Percentiles rank a stretch among this genome's conserved stretches.
phyloP scores from a whole-genome alignment of 139 green algal species.

The Edaphochlamys debaryana region DNA sequence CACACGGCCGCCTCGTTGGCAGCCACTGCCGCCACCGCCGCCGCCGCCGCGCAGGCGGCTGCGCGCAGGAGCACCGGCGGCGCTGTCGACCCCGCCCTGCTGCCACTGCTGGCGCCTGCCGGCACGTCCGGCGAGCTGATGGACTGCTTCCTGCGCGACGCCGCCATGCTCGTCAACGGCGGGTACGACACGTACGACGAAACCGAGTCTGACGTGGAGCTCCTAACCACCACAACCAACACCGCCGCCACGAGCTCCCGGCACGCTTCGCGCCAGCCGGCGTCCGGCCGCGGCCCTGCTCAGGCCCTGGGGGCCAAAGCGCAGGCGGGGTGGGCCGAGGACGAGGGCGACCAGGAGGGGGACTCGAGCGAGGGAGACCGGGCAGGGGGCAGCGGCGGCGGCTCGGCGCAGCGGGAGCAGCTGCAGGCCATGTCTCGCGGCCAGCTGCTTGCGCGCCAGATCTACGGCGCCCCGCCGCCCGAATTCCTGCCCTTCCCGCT shows the following conservation, averaged over 20 bases:
- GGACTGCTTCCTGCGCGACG: conserved; percentile 20
- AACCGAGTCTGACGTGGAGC: not conserved
- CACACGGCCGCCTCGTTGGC: conserved; percentile 3
- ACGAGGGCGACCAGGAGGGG: not conserved
- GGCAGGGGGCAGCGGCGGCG: not conserved
- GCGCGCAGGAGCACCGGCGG: too few species aligned
- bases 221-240: too few species aligned
- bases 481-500: too few species aligned
- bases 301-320: not conserved
- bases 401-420: not conserved
- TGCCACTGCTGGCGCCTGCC: not conserved
- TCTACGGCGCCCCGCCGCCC: not conserved
- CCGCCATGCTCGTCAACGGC: not conserved
- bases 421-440: conserved; percentile 6
- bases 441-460: conserved; percentile 9
- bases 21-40: not conserved
- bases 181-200: not conserved
- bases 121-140: not conserved
- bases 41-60: not conserved
- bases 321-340: not conserved
- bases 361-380: not conserved
- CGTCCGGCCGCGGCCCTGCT: too few species aligned
- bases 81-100: not conserved
- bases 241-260: not conserved
- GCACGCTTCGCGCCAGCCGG: not conserved